Conservation (phyloP, 176 grass and related monocot genomes). For the Lolium multiflorum region DNA sequence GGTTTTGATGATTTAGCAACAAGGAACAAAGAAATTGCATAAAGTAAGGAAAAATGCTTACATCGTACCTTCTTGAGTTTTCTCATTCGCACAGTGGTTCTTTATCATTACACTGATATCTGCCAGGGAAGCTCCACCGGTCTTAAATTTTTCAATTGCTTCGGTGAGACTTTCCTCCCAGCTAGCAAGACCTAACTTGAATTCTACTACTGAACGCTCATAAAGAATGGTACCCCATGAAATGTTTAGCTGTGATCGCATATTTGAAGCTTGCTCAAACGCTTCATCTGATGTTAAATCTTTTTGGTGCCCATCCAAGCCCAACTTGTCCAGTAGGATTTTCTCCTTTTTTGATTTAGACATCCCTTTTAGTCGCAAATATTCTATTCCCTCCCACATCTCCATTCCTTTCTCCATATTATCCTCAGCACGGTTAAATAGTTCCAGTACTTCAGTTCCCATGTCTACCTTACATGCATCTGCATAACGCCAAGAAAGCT, state of each 20-base stretch:
- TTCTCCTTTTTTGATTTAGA: slow-evolving; percentile 69
- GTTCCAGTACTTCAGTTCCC: slow-evolving; percentile 68
- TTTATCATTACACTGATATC: slow-evolving; percentile 83
- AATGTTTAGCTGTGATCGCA: slow-evolving; percentile 86
- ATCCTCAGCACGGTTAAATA: slow-evolving; percentile 88
- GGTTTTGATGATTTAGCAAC: slow-evolving; percentile 1
- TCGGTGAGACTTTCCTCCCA: slow-evolving; percentile 84
- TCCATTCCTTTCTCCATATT: slow-evolving; percentile 78
- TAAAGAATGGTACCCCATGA: slow-evolving; percentile 95
- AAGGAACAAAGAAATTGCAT: slow-evolving; percentile 1
- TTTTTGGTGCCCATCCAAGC: slow-evolving; percentile 52
- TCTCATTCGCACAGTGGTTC: slow-evolving; percentile 82
- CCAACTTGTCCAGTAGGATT: slow-evolving; percentile 51
- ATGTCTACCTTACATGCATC: slow-evolving; percentile 66
- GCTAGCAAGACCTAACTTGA: slow-evolving; percentile 71
- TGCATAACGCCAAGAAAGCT: slow-evolving; percentile 84
- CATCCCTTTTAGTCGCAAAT: slow-evolving; percentile 61
- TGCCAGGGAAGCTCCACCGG: slow-evolving; percentile 60
- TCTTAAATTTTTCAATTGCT: slow-evolving; percentile 87
- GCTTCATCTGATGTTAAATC: slow-evolving; percentile 64
- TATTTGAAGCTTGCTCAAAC: slow-evolving; percentile 66
- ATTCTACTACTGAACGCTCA: slow-evolving; percentile 86
- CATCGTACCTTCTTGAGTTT: slow-evolving; percentile 72
- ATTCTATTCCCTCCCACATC: slow-evolving; percentile 84
- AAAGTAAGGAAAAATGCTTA: not conserved